Base-by-base conservation (phyloP, 1,284 basidiomycete genomes). In the Flammula alnicola region DNA sequence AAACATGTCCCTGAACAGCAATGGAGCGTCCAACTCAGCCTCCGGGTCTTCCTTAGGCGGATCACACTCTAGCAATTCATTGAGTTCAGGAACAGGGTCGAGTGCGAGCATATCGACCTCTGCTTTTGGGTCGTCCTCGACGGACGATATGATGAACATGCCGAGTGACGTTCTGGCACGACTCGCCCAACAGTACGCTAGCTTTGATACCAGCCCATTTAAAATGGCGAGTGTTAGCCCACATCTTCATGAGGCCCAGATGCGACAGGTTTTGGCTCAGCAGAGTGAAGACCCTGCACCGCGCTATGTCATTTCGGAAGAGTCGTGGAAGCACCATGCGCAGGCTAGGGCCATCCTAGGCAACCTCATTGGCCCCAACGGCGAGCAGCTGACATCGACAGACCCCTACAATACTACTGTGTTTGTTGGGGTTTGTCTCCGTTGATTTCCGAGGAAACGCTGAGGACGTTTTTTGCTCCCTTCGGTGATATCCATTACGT, bases 401-500 rank as follows among this genome's bases (percentile, higher is more conserved):
- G 93, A 95, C 62, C 92, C 91, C 7, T 92, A 93, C 65, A 95
- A 95, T 61, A 94, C 92, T 11, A 95, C 93, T 4, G 92, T 95
- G 1, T 95, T 95, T 58, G 93, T 95, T 20, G 93, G 93, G 93
- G 93, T 0, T 65, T 95, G 45, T 91, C 88, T 5, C 89, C 90
- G 17, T 70, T 93, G 54, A 93, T 95, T 40, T 86, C 86, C 23
- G 93, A 95, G 67, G 93, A 94, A 43, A 93, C 91, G 2, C 70
- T 95, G 58, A 77, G 88, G 64, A 91, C 88, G 1, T 93, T 95
- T 70, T 95, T 95, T 67, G 80, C 83, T 19, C 91, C 91, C 14
- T 95, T 95, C 63, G 93, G 93, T 39, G 91, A 93, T 56, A 95
- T 95, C 49, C 91, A 94, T 61, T 95, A 95, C 64, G 93, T 91